A percentile compares a stretch with the other conserved stretches of the same genome.
These are phyloP conservation scores for Leccinum uliginosum DNA, from an alignment of 768 basidiomycete species.

Conservation along the genomic window DNA sequence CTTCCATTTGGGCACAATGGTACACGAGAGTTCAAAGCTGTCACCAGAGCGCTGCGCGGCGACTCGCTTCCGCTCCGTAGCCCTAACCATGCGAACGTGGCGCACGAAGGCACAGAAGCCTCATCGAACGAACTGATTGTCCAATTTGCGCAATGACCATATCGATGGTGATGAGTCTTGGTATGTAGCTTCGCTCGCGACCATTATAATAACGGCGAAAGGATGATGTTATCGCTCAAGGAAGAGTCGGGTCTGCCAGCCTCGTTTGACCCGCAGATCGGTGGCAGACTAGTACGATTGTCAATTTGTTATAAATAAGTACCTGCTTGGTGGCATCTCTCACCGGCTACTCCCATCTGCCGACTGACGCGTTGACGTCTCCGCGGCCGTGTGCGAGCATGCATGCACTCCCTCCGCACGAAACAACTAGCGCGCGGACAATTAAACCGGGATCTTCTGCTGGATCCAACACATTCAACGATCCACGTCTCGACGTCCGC, in stretches of 20 bases:
- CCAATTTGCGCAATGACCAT: too few relatives aligned
- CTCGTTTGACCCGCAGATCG: neutral
- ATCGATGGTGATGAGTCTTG: neutral
- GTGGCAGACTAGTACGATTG: neutral
- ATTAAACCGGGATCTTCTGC: neutral
- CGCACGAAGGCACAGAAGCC: neutral
- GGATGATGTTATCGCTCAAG: neutral
- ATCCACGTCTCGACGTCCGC: slow-evolving; percentile 2
- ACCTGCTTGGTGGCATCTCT: neutral
- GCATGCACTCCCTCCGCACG: neutral
- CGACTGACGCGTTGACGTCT: neutral
- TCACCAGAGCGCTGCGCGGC: neutral
- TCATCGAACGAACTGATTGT: too few relatives aligned
- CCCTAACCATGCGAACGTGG: neutral
- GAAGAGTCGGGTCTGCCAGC: neutral
- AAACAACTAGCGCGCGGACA: neutral
- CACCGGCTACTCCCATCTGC: neutral
- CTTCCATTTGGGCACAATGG: neutral
- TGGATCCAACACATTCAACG: neutral
- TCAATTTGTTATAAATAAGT: neutral
- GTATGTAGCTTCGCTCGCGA: neutral
- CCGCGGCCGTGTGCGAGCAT: neutral
- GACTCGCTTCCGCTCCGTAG: neutral
- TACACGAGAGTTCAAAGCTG: neutral
- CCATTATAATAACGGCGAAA: neutral